Base-by-base conservation (phyloP, 441 rosid species). In the Gossypium aridum region DNA sequence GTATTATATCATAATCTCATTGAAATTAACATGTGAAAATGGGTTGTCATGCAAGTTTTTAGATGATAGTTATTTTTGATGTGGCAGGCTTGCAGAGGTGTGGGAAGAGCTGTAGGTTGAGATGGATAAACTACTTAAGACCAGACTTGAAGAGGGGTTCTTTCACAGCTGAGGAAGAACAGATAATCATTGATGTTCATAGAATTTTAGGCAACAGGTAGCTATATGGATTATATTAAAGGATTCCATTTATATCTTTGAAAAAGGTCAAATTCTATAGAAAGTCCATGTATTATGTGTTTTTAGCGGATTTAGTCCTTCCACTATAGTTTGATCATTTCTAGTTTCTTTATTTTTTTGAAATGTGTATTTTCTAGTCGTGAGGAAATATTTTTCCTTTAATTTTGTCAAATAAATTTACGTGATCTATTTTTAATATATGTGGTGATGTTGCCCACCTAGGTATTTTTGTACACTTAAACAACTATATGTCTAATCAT, bases 61-160 rank as follows among this genome's bases (percentile, higher is more conserved):
- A 34, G 39, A 34, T 34, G 39, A 34, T 45, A 67, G 28, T 14
- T 77, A 22, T 71, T 66, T 31, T 19, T 8, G 10, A 19, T 56
- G 49, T 49, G 73, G 71, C 77, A 90, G 96, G 96, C 17, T 74
- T 91, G 75, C 87, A 88, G 37, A 85, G 96, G 78, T 89, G 93
- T 77, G 96, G 96, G 16, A 91, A 88, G 80, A 89, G 96, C 75
- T 91, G 96, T 37, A 84, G 96, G 49, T 71, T 91, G 76, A 85
- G 93, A 82, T 91, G 96, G 96, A 88, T 91, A 71, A 91, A 91
- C 75, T 91, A 91, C 60, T 65, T 91, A 17, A 76, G 92, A 60
- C 92, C 96, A 17, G 94, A 89, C 61, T 64, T 91, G 20, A 89
- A 82, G 79, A 83, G 88, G 66, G 96, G 94, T 7, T 17, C 91